Percentiles rank a stretch among this genome's conserved stretches.
Evolutionary conservation across 495 filamentous ascomycete species (phyloP).

Genomic region (Aspergillus sparsus): DNA sequence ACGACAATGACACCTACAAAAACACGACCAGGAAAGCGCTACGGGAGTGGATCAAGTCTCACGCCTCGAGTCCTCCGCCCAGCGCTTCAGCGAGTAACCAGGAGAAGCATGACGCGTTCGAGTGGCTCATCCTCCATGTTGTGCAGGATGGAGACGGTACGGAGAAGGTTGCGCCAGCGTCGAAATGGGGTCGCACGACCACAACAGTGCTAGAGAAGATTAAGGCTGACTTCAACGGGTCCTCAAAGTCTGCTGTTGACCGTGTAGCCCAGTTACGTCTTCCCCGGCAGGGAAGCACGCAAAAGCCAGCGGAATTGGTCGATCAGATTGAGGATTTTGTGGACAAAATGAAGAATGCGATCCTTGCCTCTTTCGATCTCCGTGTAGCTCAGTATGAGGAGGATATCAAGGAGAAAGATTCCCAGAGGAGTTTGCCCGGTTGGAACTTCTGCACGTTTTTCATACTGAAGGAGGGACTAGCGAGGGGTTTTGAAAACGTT

Average conservation of each 20-base stretch:
- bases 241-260: constrained; percentile 74
- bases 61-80: constrained; percentile 56
- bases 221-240: constrained; percentile 85
- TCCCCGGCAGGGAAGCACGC: constrained; percentile 42
- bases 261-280: constrained; percentile 85
- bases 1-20: constrained; percentile 94
- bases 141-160: constrained; percentile 61
- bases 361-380: constrained; percentile 85
- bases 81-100: constrained; percentile 51
- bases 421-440: constrained; percentile 82
- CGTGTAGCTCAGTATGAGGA: constrained; percentile 95
- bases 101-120: constrained; percentile 91
- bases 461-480: constrained; percentile 92
- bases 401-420: constrained; percentile 91
- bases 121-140: constrained; percentile 94
- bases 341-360: constrained; percentile 80
- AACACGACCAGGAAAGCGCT: constrained; percentile 70
- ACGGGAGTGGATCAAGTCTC: constrained; percentile 85
- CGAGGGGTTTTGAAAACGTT: constrained; percentile 91
- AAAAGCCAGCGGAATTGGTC: constrained; percentile 67
- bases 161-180: constrained; percentile 72
- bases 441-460: constrained; percentile 99
- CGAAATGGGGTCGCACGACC: constrained; percentile 77
- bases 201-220: constrained; percentile 87
- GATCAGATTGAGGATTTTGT: constrained; percentile 83